These are phyloP conservation scores for Lophiotrema nucula DNA, from an alignment of 495 filamentous ascomycete genomes.

Conservation along the genomic window DNA sequence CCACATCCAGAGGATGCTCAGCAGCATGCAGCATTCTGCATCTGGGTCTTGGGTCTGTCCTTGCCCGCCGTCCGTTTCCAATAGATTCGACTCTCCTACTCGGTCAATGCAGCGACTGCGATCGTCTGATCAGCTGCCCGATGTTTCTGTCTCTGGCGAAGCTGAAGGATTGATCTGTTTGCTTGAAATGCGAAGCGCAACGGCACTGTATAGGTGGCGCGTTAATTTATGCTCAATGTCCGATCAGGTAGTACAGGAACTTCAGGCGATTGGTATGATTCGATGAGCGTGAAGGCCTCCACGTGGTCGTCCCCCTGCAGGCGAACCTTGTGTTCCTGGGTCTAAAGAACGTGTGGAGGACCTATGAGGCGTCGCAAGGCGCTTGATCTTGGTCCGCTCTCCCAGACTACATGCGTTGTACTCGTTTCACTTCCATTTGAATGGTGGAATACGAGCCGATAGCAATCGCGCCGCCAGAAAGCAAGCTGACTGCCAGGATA, in stretches of 20 bases:
- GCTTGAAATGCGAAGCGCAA: background rate
- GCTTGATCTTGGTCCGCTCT: slow-evolving; percentile 2
- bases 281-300: slow-evolving; percentile 10
- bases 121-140: too few relatives aligned
- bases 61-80: too few relatives aligned
- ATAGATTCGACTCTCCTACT: too few relatives aligned
- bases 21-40: too few relatives aligned
- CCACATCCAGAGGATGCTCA: too few relatives aligned
- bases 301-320: slow-evolving; percentile 21
- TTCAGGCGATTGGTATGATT: slow-evolving; percentile 9
- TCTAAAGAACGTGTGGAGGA: slow-evolving; percentile 8
- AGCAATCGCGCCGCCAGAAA: too few relatives aligned
- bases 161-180: background rate
- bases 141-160: background rate
- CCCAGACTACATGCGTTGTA: slow-evolving; percentile 2
- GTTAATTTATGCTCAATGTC: slow-evolving; percentile 11
- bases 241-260: slow-evolving; percentile 8
- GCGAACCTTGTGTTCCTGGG: slow-evolving; percentile 14
- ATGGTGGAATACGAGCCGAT: too few relatives aligned
- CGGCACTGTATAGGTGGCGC: slow-evolving; percentile 16
- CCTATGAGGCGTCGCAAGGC: slow-evolving; percentile 10
- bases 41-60: too few relatives aligned
- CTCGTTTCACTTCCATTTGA: too few relatives aligned
- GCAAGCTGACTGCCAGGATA: too few relatives aligned
- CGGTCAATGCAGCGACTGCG: too few relatives aligned